Evolutionary conservation across 2,329 filamentous ascomycete species (phyloP), one percentile per base, ranked within the genome.

Genomic region (Madurella mycetomatis): DNA sequence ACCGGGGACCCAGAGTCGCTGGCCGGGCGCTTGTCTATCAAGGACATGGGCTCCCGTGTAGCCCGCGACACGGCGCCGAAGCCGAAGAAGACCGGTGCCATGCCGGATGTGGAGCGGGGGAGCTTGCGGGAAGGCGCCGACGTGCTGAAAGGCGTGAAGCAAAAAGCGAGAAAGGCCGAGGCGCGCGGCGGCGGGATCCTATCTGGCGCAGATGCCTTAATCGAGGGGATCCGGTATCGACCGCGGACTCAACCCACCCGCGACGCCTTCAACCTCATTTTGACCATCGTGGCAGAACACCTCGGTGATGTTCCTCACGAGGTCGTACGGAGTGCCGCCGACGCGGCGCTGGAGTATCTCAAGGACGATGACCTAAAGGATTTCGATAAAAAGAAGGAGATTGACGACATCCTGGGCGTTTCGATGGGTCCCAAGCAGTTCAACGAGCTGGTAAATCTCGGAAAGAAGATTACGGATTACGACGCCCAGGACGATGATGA

Each of bases 391-490:
- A 99, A 99, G 77, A 96, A 92, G 73, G 91, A 96, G 69, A 84
- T 97, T 42, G 94, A 99, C 65, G 94, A 97, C 61, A 84, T 97
- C 56, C 72, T 99, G 41, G 94, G 92, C n/a, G 81, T 81, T 37
- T 84, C 85, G 0, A 82, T 96, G 76, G 86, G 80, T 47, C 83
- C 90, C 1, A 95, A 96, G 68, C 87, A 96, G 69, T 99, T 97
- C 76, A 97, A 97, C 68, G 92, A 97, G 73, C 75, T 99, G 62
- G 86, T 97, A 52, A 99, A 96, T 67, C 76, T 99, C 42, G 90
- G 92, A 60, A 99, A 99, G 77, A 99, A 99, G 74, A 96, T 99
- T 60, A 99, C 94, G 47, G 94, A 99, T 70, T 99, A 97, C 71
- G 89, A 97, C 71, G 89, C 89, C 40, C 91, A 97, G 69, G 92